Base-by-base conservation (phyloP, 1,284 basidiomycete genomes). In the Cryptococcus sp. region DNA sequence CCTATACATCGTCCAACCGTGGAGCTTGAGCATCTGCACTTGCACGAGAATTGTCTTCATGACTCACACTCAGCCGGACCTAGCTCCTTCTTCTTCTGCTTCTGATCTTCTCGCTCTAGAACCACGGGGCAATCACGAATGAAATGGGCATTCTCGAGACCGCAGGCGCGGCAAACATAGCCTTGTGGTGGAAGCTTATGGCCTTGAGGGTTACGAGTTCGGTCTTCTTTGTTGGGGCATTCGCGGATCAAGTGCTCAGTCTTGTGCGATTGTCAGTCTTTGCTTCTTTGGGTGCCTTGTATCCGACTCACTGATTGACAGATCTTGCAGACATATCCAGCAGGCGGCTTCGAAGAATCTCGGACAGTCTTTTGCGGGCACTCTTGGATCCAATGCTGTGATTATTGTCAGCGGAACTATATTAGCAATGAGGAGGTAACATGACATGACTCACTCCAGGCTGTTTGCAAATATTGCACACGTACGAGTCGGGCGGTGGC, bases 81-180 rank as follows among this genome's bases (percentile, higher is more conserved):
- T 22, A 85, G 81, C 68, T 64, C 75, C 67, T 58, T 82, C 69
- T 55, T 77, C 64, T 63, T 74, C 42, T 42, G 65, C 63, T 65
- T 71, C 79, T 51, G 76, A 72, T 62, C 77, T 67, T 64, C 80
- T 63, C 81, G 82, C 56, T 75, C 78, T 46, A 80, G 83, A 81
- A 69, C 85, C n/a, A 86, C 81, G 0, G 88, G 86, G 69, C 93
- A 96, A 68, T 95, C 91, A 55, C 90, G 86, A 48, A 95, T 83
- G 68, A 86, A 89, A 78, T 96, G 93, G 3, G 82, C 60, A 50
- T 66, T 81, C 52, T 88, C 87, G 65, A 88, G 89, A 19, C 88
- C 91, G 73, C 92, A 95, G 4, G 90, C 91, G 51, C 90, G 85
- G 77, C 92, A 95, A 8, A 89, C 83, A 67, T 94, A 95, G 41